Base-by-base conservation (phyloP, 306 rosid species). In the Vachellia pachyceras region DNA sequence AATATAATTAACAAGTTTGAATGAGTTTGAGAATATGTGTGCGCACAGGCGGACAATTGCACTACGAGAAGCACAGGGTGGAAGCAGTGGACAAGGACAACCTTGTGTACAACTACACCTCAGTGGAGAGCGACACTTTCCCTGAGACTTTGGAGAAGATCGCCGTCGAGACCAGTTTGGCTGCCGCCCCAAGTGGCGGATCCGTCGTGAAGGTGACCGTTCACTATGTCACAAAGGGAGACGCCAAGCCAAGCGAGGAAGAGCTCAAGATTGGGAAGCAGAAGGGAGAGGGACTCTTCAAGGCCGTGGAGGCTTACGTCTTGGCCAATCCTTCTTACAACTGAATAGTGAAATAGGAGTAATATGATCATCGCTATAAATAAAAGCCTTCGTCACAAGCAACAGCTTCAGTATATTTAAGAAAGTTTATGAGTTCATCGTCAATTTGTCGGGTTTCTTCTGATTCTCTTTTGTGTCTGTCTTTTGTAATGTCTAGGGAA, bases 131-230 rank as follows among this genome's bases (percentile, higher is more conserved):
- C 6, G 77, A 72, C 73, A 42, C 50, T 11, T 33, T 71, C 3
- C 47, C 49, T 0, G 72, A 58, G 0, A 8, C n/a, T 0, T 25
- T 71, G 25, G 77, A 79, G n/a, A 70, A 70, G 50, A 70, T 70
- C 57, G 15, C 70, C 2, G 37, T 71, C 7, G 80, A 80, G 73
- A 77, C 40, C 17, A 83, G 80, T 68, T 39, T 87, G 63, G 71
- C 72, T 5, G 80, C 78, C 1, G 49, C 73, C 0, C 22, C 70
- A 6, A 23, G 44, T 3, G 82, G 77, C 5, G 82, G 71, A 57
- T 55, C 70, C 0, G 20, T 55, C 4, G 66, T 55, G 10, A 79
- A 44, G 60, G 60, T 35, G 58, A 69, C 61, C 22, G 39, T 46
- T 29, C 29, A 40, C 7, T 79, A 40, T 70, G 54, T 67, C 11